Conservation (phyloP, 2,329 filamentous ascomycete species). For the Penicillium hordei region DNA sequence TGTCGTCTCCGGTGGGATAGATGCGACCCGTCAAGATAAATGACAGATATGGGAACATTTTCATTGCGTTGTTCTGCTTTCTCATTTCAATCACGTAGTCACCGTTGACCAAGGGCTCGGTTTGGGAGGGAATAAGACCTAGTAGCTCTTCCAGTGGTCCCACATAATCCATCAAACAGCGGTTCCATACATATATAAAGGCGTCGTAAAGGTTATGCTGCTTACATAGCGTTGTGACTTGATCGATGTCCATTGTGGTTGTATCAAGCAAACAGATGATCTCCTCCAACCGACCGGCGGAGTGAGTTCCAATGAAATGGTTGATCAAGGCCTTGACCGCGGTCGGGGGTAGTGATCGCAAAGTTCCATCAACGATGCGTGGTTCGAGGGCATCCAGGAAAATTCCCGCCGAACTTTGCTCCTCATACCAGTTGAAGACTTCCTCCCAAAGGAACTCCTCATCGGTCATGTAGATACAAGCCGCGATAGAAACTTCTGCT, state of each 20-base stretch:
- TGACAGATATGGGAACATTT: constrained; percentile 92
- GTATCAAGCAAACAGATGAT: constrained; percentile 93
- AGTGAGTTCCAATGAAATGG: constrained; percentile 74
- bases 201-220: constrained; percentile 92
- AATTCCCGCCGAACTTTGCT: constrained; percentile 67
- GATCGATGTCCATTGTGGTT: constrained; percentile 86
- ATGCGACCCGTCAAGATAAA: constrained; percentile 84
- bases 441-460: constrained; percentile 86
- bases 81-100: constrained; percentile 57
- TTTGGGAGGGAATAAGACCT: constrained; percentile 36
- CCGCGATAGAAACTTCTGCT: constrained; percentile 77
- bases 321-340: constrained; percentile 83
- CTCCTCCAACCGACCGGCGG: constrained; percentile 80
- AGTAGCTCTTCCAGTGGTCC: constrained; percentile 86
- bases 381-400: constrained; percentile 89
- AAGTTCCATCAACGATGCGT: constrained; percentile 75
- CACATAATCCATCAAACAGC: constrained; percentile 82
- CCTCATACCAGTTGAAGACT: constrained; percentile 86
- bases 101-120: constrained; percentile 32
- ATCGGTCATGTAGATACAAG: constrained; percentile 75
- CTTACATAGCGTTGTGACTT: constrained; percentile 87
- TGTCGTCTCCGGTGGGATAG: constrained; percentile 80
- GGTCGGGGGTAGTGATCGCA: constrained; percentile 73
- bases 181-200: constrained; percentile 95
- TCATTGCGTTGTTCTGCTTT: constrained; percentile 67